Evolutionary conservation across 2,329 filamentous ascomycete species (phyloP), one percentile per base, ranked within the genome.

Genomic region (Claviceps capensis): DNA sequence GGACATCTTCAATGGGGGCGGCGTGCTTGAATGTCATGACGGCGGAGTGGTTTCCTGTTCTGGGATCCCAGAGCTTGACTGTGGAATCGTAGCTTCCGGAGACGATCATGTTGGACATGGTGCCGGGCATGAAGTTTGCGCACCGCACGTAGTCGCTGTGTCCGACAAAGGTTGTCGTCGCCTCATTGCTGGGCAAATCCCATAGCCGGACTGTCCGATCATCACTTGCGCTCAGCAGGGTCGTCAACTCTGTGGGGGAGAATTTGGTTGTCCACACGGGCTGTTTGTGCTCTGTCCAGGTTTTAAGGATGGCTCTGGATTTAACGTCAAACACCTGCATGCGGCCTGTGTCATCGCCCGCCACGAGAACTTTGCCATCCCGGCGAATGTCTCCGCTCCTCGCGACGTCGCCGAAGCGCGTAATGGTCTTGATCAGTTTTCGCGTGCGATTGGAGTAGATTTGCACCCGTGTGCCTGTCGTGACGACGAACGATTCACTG

Each of bases 11-110:
- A 22, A 98, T 79, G 2, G 91, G 85, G 16, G 86, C 86, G n/a
- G 82, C 79, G 71, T 96, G 90, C 73, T 94, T 93, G 73, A 98
- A 97, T 0, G 86, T 88, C 84, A 98, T 93, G 57, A 89, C 88
- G 6, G 83, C 74, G 34, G 67, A 75, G 62, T 69, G 76, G 62
- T 67, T 79, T 58, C 82, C 81, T 38, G 83, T 81, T 58, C 93
- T 78, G 1, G 90, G 84, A 70, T 98, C 93, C 93, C 93, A 98
- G 22, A 98, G 71, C 57, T 86, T 83, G 49, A 97, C 91, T 0
- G 90, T 96, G 56, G 88, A 82, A 69, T 98, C 93, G 71, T 98
- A 98, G 68, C 87, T 90, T 48, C 94, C 93, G 9, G 88, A 94
- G 1, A 94, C 82, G 16, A 97, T 66, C 66, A 95, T 77, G 61